Conservation (phyloP, 2,329 filamentous ascomycete species). For the Aureobasidium sp. region DNA sequence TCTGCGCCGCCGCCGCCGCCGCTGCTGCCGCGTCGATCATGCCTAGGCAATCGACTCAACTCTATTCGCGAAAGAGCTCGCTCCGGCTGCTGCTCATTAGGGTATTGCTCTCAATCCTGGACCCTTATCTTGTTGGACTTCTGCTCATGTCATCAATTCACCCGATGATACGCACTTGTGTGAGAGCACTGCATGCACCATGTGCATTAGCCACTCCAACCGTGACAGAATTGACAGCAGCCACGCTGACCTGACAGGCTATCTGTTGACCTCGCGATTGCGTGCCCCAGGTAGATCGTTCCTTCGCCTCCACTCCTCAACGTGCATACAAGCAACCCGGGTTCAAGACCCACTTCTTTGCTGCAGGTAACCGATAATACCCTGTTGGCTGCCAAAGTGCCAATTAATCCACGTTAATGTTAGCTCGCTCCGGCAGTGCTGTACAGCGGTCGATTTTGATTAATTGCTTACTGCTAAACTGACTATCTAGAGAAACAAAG, state of each 20-base stretch:
- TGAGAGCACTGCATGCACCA: slow-evolving; percentile 1
- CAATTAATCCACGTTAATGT: background rate
- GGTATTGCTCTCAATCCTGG: background rate
- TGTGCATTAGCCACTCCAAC: slow-evolving; percentile 1
- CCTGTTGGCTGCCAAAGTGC: background rate
- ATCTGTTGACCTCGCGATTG: background rate
- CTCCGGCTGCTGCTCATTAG: background rate
- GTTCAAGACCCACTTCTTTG: slow-evolving; percentile 5
- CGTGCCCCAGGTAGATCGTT: background rate
- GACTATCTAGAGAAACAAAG: background rate
- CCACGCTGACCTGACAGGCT: background rate
- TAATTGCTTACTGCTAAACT: background rate
- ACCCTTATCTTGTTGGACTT: slow-evolving; percentile 2
- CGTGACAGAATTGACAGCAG: background rate
- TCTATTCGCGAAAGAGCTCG: background rate
- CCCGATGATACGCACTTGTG: background rate
- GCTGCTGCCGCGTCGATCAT: background rate
- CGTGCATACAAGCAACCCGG: slow-evolving; percentile 8
- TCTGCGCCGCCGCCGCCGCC: background rate
- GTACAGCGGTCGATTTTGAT: background rate
- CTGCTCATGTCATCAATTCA: background rate
- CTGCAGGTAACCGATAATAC: slow-evolving; percentile 9
- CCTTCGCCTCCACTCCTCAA: background rate
- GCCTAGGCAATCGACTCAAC: slow-evolving; percentile 1
- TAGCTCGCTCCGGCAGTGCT: background rate